Conservation (phyloP, 352 stramenopile species). For the Phytophthora fragariaefolia region DNA sequence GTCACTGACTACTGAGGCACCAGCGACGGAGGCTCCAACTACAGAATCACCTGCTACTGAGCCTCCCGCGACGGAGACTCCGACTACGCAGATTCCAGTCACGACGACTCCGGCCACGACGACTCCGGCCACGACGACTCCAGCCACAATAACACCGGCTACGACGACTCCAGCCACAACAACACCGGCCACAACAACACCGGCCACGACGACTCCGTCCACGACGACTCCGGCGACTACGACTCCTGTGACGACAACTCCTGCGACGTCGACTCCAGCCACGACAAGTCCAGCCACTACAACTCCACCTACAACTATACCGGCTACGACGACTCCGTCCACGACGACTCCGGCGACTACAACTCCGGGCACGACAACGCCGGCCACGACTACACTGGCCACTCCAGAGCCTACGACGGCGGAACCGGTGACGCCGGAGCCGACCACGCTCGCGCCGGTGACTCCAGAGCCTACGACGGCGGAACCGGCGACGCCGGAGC, state of each 20-base stretch:
- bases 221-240: not conserved
- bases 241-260: conserved; percentile 1
- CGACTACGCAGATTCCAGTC: not conserved
- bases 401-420: not conserved
- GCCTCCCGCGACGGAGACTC: not conserved
- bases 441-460: not conserved
- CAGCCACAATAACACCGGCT: not conserved
- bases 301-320: not conserved
- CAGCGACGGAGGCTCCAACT: conserved; percentile 2
- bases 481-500: not conserved
- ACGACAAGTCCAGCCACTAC: conserved; percentile 2
- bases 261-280: not conserved
- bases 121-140: not conserved
- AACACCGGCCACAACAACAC: not conserved
- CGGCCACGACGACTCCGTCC: not conserved
- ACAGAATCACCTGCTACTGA: conserved; percentile 2
- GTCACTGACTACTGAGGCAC: conserved; percentile 4
- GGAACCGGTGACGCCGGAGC: not conserved
- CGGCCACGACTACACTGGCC: not conserved
- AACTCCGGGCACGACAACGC: not conserved
- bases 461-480: not conserved
- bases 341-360: not conserved
- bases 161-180: not conserved
- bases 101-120: not conserved
- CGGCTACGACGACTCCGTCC: not conserved